Base-by-base conservation (phyloP, 129 eudicot species). In the Tagetes erecta region DNA sequence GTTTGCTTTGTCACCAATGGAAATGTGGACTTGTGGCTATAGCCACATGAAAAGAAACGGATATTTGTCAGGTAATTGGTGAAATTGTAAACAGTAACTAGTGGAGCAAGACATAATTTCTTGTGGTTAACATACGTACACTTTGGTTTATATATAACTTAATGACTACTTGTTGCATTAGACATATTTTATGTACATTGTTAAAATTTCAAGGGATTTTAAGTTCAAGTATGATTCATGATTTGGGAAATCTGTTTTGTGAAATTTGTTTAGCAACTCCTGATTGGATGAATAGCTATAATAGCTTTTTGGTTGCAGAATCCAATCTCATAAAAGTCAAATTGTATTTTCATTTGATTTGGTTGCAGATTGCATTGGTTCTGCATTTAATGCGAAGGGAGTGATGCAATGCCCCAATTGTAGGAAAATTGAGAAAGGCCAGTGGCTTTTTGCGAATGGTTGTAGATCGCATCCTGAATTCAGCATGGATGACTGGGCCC, bases 381-480 rank as follows among this genome's bases (percentile, higher is more conserved):
- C 98, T 41, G 98, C 98, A 57, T 94, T 94, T 68, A 94, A 94
- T 64, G 80, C 76, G 53, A 94, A 90, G 83, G 98, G 98, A 60
- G 84, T 86, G 60, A 94, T 94, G 98, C 97, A 94, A 77, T 94
- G 98, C 66, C 98, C 98, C 64, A 94, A 94, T 84, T 94, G 98
- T 76, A 91, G 97, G 60, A 94, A 90, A 79, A 80, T 90, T 74
- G 98, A 94, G 84, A 94, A 94, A 83, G 98, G 98, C 56, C 98
- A 94, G 69, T 94, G 98, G 98, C 91, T 94, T 45, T 94, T 71
- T 85, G 92, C 91, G 34, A 86, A 78, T 68, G 97, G 98, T 76
- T 72, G 85, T 67, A 84, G 92, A 67, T 81, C 87, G 35, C 78
- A 81, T 68, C 81, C 88, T 47, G 98, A 93, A 51, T 82, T 87